Conservation (phyloP, 441 rosid species). For the Lepidium campestre region DNA sequence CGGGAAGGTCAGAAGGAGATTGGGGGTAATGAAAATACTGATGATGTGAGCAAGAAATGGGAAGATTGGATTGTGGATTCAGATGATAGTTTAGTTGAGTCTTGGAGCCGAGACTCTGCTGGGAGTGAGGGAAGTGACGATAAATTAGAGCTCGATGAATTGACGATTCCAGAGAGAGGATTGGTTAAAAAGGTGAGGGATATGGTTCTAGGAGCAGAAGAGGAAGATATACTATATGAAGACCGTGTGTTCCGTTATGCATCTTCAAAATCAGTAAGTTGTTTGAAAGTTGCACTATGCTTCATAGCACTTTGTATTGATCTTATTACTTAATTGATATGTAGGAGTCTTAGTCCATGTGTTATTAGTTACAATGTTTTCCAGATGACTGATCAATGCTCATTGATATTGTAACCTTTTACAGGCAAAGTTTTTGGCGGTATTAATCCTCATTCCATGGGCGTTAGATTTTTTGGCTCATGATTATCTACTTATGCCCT, state of each 20-base stretch:
- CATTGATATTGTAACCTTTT: conserved; percentile 26
- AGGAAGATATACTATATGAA: conserved; percentile 78
- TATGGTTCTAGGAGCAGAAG: conserved; percentile 69
- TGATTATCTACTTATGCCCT: conserved; percentile 91
- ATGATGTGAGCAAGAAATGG: conserved; percentile 73
- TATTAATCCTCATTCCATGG: conserved; percentile 76
- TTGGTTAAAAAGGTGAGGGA: conserved; percentile 65
- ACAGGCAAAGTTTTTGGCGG: conserved; percentile 86
- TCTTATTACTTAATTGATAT: not conserved
- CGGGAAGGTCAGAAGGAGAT: conserved; percentile 79
- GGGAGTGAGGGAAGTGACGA: conserved; percentile 28
- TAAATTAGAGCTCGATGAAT: conserved; percentile 34
- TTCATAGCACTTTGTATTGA: not conserved
- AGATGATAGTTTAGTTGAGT: conserved; percentile 34
- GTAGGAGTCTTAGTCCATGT: not conserved
- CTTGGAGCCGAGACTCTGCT: conserved; percentile 46
- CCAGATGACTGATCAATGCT: conserved; percentile 4
- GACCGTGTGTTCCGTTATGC: conserved; percentile 86
- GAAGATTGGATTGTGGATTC: conserved; percentile 89
- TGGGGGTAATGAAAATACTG: conserved; percentile 28
- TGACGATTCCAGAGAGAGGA: conserved; percentile 43
- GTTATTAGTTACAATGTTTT: not conserved
- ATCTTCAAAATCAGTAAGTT: conserved; percentile 69
- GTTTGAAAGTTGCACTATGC: not conserved
- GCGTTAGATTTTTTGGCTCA: conserved; percentile 83